Base-by-base conservation (phyloP, 306 rosid genomes). In the Quercus ilex region DNA sequence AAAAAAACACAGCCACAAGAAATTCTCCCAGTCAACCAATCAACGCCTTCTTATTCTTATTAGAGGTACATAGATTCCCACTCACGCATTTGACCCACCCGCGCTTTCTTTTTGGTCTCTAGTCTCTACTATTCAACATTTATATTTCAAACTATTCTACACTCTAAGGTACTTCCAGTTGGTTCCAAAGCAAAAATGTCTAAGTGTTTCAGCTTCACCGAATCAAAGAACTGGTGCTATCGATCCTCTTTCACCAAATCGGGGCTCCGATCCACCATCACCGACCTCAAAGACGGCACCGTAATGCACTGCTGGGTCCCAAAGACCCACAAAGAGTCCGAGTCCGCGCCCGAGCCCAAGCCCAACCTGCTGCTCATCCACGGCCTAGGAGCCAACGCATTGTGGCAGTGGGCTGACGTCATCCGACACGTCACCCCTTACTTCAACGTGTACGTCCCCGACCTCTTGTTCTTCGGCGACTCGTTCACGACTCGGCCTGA, bases 241-340 rank as follows among this genome's bases (percentile, higher is more conserved):
- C 84, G 86, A 30, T 82, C 84, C 69, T 4, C 77, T 4, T 94
- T 94, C 88, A 7, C 71, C 21, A 82, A 83, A 14, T 84, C 85
- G 69, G 98, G 98, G 15, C 97, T 94, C 81, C 89, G 87, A 38
- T 85, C 97, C 25, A 74, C 88, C 23, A 57, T 69, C 38, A 89
- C 89, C 2, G 90, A 91, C 78, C 79, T 94, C 65, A 77, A 84
- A 38, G 97, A 92, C 26, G 97, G 94, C 41, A 92, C 97, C 41
- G 17, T 80, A 28, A 85, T 94, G 60, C 96, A 92, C 71, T 92
- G 97, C 67, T 94, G 97, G 98, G 89, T 86, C 19, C 98, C 98
- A n/a, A 85, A 83, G 30, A 72, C 59, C 79, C 88, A 18, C 9
- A 49, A 38, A 31, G 80, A 77, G 1, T 52, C 91, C 4, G 88